A percentile compares a stretch with the other conserved stretches of the same genome.
These are phyloP conservation scores for Cystobasidium ongulense DNA, from an alignment of 768 basidiomycete species.

Conservation along the genomic window DNA sequence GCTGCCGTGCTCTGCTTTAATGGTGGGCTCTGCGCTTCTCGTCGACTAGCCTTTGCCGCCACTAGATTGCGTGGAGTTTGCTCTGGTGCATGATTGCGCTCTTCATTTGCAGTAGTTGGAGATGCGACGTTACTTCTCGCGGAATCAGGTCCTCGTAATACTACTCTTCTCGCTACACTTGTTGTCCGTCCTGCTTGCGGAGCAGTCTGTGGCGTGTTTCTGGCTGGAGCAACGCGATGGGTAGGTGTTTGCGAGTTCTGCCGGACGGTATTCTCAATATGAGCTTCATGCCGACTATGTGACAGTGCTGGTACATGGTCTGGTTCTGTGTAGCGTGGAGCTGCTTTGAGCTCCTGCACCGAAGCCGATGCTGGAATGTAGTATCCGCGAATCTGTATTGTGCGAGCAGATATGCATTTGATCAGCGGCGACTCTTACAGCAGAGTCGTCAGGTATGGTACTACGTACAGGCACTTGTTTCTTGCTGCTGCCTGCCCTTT, in stretches of 20 bases:
- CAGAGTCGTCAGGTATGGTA: not conserved
- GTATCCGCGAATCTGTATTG: not conserved
- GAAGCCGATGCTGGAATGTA: conserved; percentile 11
- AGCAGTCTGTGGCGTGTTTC: not conserved
- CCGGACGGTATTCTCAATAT: no score
- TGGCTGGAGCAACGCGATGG: not conserved
- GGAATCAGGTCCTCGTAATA: not conserved
- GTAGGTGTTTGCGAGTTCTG: not conserved
- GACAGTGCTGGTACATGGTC: not conserved
- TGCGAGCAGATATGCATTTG: not conserved
- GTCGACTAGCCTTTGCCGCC: no score
- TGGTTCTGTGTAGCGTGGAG: not conserved
- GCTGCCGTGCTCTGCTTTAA: no score
- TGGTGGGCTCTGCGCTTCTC: no score
- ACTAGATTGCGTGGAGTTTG: not conserved
- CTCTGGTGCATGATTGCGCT: not conserved
- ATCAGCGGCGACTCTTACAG: not conserved
- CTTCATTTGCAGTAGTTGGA: not conserved
- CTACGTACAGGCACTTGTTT: not conserved
- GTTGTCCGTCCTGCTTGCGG: not conserved
- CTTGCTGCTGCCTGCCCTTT: not conserved
- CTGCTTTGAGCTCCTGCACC: not conserved
- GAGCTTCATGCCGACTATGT: no score
- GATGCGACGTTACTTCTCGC: not conserved
- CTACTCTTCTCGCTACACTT: not conserved